Evolutionary conservation across 495 filamentous ascomycete genomes (phyloP).

Genomic region (Elasticomyces elasticus): DNA sequence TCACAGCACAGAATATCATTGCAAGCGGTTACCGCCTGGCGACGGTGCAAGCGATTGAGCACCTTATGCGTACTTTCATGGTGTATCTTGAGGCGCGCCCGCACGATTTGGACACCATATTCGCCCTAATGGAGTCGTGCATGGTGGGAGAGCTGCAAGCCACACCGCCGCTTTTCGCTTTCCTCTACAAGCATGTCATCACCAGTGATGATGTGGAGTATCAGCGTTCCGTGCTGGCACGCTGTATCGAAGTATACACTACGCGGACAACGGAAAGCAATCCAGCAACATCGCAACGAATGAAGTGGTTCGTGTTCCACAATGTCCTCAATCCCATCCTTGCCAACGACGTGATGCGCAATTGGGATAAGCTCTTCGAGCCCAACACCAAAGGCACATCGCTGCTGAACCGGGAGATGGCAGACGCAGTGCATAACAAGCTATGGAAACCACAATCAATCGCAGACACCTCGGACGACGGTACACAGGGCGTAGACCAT

Average conservation of each 20-base stretch:
- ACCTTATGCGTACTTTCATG: conserved; percentile 77
- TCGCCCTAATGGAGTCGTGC: conserved; percentile 72
- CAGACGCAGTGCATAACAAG: conserved; percentile 83
- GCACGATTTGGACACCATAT: conserved; percentile 79
- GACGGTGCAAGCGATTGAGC: conserved; percentile 78
- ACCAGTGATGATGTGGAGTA: conserved; percentile 78
- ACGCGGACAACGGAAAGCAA: not conserved
- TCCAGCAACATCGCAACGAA: conserved; percentile 60
- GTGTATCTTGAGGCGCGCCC: conserved; percentile 63
- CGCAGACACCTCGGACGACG: conserved; percentile 74
- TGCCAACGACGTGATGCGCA: conserved; percentile 85
- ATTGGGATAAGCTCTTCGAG: conserved; percentile 44
- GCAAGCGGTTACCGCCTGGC: conserved; percentile 66
- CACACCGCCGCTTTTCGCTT: conserved; percentile 62
- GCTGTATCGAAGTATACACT: conserved; percentile 81
- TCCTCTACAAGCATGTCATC: conserved; percentile 80
- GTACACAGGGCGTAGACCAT: conserved; percentile 81
- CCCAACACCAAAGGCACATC: conserved; percentile 49
- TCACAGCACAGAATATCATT: conserved; percentile 57
- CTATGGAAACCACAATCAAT: conserved; percentile 81
- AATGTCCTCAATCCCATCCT: conserved; percentile 93
- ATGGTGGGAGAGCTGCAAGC: conserved; percentile 73
- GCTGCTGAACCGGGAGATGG: conserved; percentile 78
- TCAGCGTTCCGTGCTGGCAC: conserved; percentile 71
- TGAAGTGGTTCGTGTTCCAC: conserved; percentile 85